Evolutionary conservation across 129 eudicot species (phyloP).

Genomic region (Pulicaria dysenterica): DNA sequence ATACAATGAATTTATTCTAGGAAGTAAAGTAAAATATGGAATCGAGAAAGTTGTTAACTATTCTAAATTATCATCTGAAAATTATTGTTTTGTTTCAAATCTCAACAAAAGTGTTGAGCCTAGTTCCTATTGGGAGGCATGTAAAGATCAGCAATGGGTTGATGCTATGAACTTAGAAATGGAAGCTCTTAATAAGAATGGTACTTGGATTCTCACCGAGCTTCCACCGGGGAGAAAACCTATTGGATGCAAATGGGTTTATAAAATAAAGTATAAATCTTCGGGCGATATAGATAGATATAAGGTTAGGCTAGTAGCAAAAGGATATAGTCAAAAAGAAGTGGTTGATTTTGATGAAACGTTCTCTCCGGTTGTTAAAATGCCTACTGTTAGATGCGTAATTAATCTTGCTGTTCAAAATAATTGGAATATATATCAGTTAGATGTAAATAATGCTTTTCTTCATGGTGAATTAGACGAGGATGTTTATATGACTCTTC

Average conservation of each 20-base stretch:
- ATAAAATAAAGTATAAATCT: not conserved
- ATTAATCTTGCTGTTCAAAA: not conserved
- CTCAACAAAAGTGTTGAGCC: not conserved
- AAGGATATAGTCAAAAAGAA: not conserved
- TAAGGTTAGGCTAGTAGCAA: not conserved
- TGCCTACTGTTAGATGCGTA: not conserved
- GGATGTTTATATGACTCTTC: too few species aligned
- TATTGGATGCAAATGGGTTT: not conserved
- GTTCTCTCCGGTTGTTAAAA: not conserved
- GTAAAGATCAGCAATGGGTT: not conserved
- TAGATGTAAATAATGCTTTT: too few species aligned
- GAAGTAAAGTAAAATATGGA: not conserved
- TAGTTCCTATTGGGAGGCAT: not conserved
- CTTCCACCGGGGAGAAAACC: too few species aligned
- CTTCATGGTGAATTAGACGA: too few species aligned
- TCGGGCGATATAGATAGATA: not conserved
- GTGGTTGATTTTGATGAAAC: not conserved
- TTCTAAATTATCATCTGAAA: not conserved
- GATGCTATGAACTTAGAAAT: not conserved
- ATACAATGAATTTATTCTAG: not conserved
- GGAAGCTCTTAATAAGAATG: not conserved
- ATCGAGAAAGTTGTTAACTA: not conserved
- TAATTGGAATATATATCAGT: not conserved
- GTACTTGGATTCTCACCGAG: too few species aligned
- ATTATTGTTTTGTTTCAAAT: not conserved